Percentiles rank a stretch among this genome's conserved stretches.
Evolutionary conservation across 164 flowering plant genomes (phyloP).

Genomic region (Kalanchoe fedtschenkoi): DNA sequence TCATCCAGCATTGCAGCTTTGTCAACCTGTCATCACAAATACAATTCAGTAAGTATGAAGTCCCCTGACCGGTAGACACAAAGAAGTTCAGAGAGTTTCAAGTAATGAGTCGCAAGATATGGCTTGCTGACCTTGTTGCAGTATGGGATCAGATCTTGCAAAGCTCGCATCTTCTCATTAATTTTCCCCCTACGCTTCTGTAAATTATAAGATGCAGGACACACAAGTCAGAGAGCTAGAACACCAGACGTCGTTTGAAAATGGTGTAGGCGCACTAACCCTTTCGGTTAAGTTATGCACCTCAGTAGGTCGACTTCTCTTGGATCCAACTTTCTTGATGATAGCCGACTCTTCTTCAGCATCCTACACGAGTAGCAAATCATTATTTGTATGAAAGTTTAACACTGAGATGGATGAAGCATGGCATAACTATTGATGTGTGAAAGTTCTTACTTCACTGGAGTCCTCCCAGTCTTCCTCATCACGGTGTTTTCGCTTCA

Average conservation of each 20-base stretch:
- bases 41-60: no score
- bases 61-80: no score
- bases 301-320: slow-evolving; percentile 13
- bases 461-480: slow-evolving; percentile 6
- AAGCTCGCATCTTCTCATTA: slow-evolving; percentile 22
- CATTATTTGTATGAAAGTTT: neutral
- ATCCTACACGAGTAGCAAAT: slow-evolving; percentile 10
- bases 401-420: neutral
- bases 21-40: slow-evolving; percentile 13
- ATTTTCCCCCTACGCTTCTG: slow-evolving; percentile 23
- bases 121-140: slow-evolving; percentile 16
- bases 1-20: slow-evolving; percentile 26
- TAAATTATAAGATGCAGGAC: neutral
- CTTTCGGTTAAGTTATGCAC: slow-evolving; percentile 17
- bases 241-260: neutral
- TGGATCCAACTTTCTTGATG: slow-evolving; percentile 4
- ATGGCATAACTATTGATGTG: neutral
- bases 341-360: slow-evolving; percentile 6
- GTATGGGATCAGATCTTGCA: slow-evolving; percentile 24
- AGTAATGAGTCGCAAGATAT: no score
- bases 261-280: slow-evolving; percentile 11
- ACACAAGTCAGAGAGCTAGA: neutral
- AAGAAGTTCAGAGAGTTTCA: no score
- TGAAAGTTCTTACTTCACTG: slow-evolving; percentile 9
- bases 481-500: slow-evolving; percentile 10